Evolutionary conservation across 2,329 filamentous ascomycete genomes (phyloP).

Genomic region (Apiospora malaysiana): DNA sequence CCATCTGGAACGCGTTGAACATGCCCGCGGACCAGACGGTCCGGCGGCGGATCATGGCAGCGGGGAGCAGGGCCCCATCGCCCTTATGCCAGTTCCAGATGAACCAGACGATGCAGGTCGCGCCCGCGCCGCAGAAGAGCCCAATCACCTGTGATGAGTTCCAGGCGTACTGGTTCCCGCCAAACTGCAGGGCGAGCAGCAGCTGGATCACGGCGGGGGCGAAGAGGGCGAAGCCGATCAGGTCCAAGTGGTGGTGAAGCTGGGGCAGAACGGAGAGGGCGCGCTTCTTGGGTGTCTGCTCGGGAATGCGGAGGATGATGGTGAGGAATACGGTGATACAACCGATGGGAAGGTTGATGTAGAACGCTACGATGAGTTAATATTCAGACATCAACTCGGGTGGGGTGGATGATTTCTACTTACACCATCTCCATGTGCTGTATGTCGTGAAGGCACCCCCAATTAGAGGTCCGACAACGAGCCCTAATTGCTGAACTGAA

Average conservation of each 20-base stretch:
- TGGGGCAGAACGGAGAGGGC: neutral
- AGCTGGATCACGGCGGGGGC: slow-evolving; percentile 48
- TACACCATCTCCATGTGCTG: neutral
- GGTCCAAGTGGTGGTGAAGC: slow-evolving; percentile 35
- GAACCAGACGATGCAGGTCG: slow-evolving; percentile 40
- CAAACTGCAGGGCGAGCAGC: slow-evolving; percentile 54
- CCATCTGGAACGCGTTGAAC: slow-evolving; percentile 38
- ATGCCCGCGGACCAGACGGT: slow-evolving; percentile 39
- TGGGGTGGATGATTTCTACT: neutral
- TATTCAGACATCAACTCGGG: neutral
- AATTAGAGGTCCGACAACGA: no score
- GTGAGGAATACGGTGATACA: neutral
- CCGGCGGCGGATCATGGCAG: slow-evolving; percentile 44
- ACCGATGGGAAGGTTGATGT: neutral
- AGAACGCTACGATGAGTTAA: neutral
- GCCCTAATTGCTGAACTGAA: no score
- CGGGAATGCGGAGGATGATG: neutral
- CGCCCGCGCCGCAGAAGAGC: slow-evolving; percentile 39
- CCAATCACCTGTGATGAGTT: slow-evolving; percentile 40
- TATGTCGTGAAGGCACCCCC: neutral
- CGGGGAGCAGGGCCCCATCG: slow-evolving; percentile 48
- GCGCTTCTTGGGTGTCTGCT: neutral
- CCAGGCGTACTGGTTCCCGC: slow-evolving; percentile 45
- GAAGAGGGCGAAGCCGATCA: slow-evolving; percentile 35
- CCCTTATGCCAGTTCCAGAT: slow-evolving; percentile 42